phyloP scores from a whole-genome alignment of 164 flowering plant species.

The Magnolia officinalis region DNA sequence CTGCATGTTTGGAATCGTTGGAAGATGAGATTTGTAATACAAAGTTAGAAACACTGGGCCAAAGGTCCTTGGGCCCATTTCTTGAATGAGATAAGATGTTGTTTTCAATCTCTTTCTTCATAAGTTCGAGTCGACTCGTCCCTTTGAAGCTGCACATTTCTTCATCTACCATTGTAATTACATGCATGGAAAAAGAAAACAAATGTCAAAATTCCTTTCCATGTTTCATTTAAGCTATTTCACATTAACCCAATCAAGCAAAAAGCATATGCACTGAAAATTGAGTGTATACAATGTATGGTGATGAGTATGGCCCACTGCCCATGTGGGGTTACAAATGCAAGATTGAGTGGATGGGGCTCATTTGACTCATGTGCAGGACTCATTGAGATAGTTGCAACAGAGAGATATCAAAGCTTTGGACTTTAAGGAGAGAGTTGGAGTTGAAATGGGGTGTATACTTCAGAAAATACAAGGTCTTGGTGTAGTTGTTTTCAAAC shows the following conservation, averaged over 20 bases:
- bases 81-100: constrained; percentile 44
- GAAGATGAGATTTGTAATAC: constrained; percentile 53
- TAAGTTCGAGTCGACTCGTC: constrained; percentile 57
- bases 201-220: background rate
- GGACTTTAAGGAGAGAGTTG: too few relatives aligned
- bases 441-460: too few relatives aligned
- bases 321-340: too few relatives aligned
- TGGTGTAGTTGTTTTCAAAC: too few relatives aligned
- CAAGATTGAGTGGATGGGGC: too few relatives aligned
- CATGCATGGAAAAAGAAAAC: background rate
- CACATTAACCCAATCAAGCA: background rate
- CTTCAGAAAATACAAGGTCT: too few relatives aligned
- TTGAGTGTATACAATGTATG: too few relatives aligned
- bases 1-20: constrained; percentile 26
- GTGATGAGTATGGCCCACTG: too few relatives aligned
- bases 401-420: too few relatives aligned
- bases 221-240: background rate
- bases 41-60: constrained; percentile 93
- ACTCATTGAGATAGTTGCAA: too few relatives aligned
- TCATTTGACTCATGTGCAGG: too few relatives aligned
- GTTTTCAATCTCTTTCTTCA: constrained; percentile 47
- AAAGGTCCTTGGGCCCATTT: constrained; percentile 62
- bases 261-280: background rate
- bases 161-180: constrained; percentile 26
- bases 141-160: constrained; percentile 61